Conservation (phyloP, 257 asterid genomes). For the Lithospermum erythrorhizon region DNA sequence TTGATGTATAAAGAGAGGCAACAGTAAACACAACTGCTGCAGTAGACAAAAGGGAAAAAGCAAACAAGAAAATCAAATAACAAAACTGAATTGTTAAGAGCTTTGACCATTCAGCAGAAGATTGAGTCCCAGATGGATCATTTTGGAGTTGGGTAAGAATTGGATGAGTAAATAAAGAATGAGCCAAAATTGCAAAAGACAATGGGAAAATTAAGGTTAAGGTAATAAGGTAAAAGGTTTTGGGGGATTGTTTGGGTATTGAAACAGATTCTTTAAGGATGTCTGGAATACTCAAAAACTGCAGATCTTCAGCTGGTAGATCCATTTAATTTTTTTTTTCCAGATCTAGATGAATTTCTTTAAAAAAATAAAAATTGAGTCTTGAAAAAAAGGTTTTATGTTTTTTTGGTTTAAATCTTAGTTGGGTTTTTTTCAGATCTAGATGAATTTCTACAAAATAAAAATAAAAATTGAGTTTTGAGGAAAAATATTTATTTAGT, state of each 20-base stretch:
- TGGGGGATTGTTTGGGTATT: constrained; percentile 77
- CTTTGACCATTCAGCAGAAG: constrained; percentile 60
- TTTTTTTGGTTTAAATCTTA: too few relatives aligned
- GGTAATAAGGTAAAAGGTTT: constrained; percentile 68
- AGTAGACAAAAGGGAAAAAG: constrained; percentile 74
- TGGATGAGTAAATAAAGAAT: constrained; percentile 84
- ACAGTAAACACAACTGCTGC: constrained; percentile 93
- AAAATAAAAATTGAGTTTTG: too few relatives aligned
- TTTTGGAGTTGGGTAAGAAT: constrained; percentile 57
- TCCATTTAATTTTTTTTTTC: constrained; percentile 47
- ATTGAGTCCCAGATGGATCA: constrained; percentile 28
- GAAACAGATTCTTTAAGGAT: constrained; percentile 60
- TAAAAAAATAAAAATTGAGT: too few relatives aligned
- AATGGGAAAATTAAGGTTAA: constrained; percentile 69
- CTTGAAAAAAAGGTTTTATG: too few relatives aligned
- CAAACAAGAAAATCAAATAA: constrained; percentile 75
- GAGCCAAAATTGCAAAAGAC: constrained; percentile 87
- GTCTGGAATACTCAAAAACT: constrained; percentile 46
- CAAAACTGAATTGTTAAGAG: constrained; percentile 61
- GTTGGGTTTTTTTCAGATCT: too few relatives aligned
- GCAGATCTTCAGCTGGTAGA: constrained; percentile 74
- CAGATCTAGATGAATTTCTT: too few relatives aligned
- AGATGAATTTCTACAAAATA: too few relatives aligned
- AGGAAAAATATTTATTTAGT: too few relatives aligned
- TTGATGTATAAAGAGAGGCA: constrained; percentile 77